phyloP scores from a whole-genome alignment of 352 stramenopile genomes.

The Ophiocytium majus region DNA sequence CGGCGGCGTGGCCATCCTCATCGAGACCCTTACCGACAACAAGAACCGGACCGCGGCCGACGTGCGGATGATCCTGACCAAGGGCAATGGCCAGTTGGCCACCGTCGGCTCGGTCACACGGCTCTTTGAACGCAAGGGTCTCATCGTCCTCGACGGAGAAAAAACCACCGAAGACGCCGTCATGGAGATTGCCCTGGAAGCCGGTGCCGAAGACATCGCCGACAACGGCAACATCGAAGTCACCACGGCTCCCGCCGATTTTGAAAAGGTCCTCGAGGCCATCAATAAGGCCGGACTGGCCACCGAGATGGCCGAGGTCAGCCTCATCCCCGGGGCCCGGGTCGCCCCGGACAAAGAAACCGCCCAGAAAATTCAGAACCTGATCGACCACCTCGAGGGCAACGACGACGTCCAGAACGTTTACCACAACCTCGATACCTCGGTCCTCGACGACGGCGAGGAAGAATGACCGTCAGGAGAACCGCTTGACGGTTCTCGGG shows the following conservation, averaged over 20 bases:
- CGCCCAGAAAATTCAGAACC: background rate
- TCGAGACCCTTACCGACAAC: background rate
- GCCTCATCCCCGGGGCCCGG: background rate
- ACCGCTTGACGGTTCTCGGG: no score
- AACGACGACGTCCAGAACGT: background rate
- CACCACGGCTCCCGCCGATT: background rate
- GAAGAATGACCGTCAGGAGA: no score
- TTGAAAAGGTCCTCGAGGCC: background rate
- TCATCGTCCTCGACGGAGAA: background rate
- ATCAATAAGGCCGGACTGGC: no score
- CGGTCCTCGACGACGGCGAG: no score
- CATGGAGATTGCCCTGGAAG: background rate
- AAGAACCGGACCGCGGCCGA: background rate
- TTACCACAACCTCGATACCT: conserved; percentile 14
- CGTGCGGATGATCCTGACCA: background rate
- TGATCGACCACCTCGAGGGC: background rate
- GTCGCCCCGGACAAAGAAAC: background rate
- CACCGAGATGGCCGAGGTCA: background rate
- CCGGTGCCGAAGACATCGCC: background rate
- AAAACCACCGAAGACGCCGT: background rate
- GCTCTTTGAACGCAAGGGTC: background rate
- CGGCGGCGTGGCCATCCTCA: background rate
- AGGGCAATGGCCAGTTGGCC: background rate
- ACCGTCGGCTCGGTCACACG: background rate
- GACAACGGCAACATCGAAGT: background rate